These are phyloP conservation scores for Pelargonium citronellum DNA, from an alignment of 441 rosid genomes.

Conservation along the genomic window DNA sequence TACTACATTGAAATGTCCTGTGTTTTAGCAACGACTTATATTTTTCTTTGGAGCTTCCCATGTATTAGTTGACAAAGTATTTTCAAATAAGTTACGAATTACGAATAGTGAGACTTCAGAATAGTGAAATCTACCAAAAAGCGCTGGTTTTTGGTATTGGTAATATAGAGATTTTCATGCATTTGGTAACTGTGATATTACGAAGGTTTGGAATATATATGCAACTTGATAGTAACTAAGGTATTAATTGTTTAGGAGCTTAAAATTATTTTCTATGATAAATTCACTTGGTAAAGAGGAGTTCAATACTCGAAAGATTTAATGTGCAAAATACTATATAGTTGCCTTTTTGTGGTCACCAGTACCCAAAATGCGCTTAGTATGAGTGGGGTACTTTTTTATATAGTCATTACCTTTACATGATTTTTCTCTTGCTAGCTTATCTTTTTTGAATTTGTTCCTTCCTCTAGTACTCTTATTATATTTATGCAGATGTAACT, in stretches of 20 bases:
- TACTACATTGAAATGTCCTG: background rate
- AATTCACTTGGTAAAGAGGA: background rate
- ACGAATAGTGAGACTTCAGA: background rate
- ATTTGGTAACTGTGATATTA: background rate
- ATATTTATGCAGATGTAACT: background rate
- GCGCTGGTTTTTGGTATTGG: too few relatives aligned
- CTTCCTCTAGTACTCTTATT: background rate
- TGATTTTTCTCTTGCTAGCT: background rate
- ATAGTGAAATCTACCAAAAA: too few relatives aligned
- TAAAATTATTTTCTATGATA: background rate
- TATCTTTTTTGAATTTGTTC: background rate
- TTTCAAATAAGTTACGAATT: background rate
- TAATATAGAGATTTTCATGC: too few relatives aligned
- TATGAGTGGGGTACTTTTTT: background rate
- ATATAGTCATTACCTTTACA: background rate
- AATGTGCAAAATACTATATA: background rate
- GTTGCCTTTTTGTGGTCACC: background rate
- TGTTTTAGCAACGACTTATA: background rate
- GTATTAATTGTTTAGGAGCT: background rate
- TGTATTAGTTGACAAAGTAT: background rate
- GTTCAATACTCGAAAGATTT: background rate
- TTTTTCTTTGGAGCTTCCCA: background rate
- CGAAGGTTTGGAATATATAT: background rate
- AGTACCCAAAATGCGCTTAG: background rate
- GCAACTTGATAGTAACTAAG: background rate